These are phyloP conservation scores for Tetrahymena malaccensis DNA, from an alignment of 73 alveolate species.

Conservation along the genomic window DNA sequence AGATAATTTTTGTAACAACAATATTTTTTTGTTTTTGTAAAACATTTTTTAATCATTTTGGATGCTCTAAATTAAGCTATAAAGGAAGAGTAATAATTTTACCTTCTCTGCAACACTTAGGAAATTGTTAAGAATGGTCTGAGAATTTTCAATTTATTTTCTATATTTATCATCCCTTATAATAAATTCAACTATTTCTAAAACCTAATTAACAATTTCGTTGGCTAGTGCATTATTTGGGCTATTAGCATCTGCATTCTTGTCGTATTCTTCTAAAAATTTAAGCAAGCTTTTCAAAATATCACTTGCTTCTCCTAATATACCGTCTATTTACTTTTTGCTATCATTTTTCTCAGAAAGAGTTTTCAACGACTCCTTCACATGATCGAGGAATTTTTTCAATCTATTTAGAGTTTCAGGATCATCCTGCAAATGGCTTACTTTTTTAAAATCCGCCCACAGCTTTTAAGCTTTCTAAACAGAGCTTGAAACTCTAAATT, in stretches of 20 bases:
- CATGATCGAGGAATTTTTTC: background rate
- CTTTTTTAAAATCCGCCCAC: background rate
- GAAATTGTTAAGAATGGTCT: background rate
- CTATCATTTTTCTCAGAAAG: background rate
- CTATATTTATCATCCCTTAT: background rate
- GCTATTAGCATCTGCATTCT: background rate
- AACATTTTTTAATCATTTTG: too few relatives aligned
- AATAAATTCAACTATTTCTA: background rate
- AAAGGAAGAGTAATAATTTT: background rate
- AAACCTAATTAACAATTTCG: background rate
- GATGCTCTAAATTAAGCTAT: background rate
- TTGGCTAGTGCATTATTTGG: background rate
- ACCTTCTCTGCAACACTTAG: background rate
- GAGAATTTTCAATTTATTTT: background rate
- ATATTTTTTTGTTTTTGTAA: background rate
- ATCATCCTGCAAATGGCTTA: background rate
- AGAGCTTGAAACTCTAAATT: background rate
- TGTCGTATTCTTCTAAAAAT: background rate
- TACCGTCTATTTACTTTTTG: background rate
- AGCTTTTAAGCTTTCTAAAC: background rate
- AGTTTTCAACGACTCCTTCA: background rate
- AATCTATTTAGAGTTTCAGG: background rate
- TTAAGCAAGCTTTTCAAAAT: background rate
- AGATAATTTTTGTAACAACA: background rate
- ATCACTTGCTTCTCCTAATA: background rate